These are phyloP conservation scores for Harrya chromipes DNA, from an alignment of 768 basidiomycete genomes.

Conservation along the genomic window DNA sequence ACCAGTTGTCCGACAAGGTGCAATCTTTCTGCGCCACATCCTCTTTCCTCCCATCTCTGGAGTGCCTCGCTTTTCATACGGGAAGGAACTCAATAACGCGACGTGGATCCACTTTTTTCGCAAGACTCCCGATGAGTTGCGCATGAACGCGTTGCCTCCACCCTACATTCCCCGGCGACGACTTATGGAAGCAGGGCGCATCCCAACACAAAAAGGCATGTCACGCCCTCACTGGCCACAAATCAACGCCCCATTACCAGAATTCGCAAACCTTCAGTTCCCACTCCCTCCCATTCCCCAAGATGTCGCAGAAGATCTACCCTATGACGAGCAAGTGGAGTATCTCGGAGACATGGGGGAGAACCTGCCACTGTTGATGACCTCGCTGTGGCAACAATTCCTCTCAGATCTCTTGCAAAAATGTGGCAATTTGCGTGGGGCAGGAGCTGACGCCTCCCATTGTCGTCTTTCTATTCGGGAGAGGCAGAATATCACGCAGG, in stretches of 20 bases:
- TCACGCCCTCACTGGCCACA: neutral
- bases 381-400: neutral
- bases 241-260: neutral
- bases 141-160: neutral
- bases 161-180: neutral
- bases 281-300: neutral
- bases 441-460: neutral
- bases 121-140: neutral
- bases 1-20: slow-evolving; percentile 2
- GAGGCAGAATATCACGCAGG: neutral
- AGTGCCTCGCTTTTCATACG: neutral
- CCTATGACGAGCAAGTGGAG: slow-evolving; percentile 1
- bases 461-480: slow-evolving; percentile 1
- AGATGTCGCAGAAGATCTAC: neutral
- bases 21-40: neutral
- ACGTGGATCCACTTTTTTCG: neutral
- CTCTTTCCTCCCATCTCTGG: slow-evolving; percentile 2
- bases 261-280: neutral
- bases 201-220: slow-evolving; percentile 5
- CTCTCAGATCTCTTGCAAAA: slow-evolving; percentile 1
- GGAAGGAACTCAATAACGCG: neutral
- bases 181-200: neutral
- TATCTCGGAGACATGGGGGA: neutral
- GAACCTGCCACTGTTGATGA: neutral
- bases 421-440: slow-evolving; percentile 2